Base-by-base conservation (phyloP, 2,329 filamentous ascomycete species). In the Fusarium sp. region DNA sequence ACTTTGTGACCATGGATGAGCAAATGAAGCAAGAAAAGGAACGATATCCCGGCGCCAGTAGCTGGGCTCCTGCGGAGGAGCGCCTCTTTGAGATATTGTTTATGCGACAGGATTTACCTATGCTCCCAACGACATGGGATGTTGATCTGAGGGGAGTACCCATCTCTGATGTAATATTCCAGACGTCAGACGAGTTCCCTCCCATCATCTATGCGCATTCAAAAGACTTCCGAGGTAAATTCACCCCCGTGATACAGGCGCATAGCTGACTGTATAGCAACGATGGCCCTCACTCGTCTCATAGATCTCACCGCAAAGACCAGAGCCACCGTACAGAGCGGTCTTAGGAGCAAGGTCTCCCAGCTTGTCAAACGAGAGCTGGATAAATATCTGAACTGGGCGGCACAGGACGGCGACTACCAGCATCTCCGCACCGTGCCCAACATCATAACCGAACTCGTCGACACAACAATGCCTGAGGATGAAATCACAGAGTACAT, bases 21-120 rank as follows among this genome's bases (percentile, higher is more conserved):
- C 75, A 81, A 54, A 79, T 85, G 71, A 77, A 81, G 61, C 67
- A 72, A 38, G 79, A 83, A 65, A 82, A 78, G 70, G 52, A 65
- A 26, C 66, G 72, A 1, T 80, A 78, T 48, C 77, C 77, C 0
- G 77, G 77, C 24, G 76, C 82, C 36, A 78, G 77, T 41, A 74
- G 78, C 51, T 86, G 84, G 83, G 77, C 85, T 26, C 72, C 77
- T 9, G 80, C 80, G n/a, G 84, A 85, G 63, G 77, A 79, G 28
- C 70, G 65, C 2, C 72, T 81, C 29, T 81, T 80, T 50, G 76
- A 79, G 64, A 74, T 78, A 34, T 61, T 81, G 2, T 81, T 75
- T 56, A 70, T 76, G 62, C 68, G 79, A n/a, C 74, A 79, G 56
- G 74, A 78, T 53, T 70, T 77, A 3, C 75, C 79, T 2, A 72